phyloP scores from a whole-genome alignment of 371 early-diverging fungal genomes.

The Mucor ambiguus region DNA sequence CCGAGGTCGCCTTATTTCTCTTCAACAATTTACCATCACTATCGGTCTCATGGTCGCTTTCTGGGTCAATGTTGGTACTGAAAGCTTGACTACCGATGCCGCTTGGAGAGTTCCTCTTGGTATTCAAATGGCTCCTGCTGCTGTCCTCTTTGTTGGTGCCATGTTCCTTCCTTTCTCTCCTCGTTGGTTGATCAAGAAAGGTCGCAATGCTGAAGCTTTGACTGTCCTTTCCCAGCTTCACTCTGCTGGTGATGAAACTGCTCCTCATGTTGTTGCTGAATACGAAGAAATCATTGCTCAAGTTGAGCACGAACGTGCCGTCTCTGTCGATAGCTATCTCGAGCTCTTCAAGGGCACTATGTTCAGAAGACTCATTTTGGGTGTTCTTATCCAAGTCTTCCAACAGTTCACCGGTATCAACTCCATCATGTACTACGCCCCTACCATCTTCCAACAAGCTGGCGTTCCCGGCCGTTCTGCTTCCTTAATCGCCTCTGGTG shows the following conservation, averaged over 20 bases:
- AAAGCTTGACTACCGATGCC: slow-evolving; percentile 26
- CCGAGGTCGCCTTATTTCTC: slow-evolving; percentile 54
- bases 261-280: slow-evolving; percentile 69
- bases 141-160: slow-evolving; percentile 46
- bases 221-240: slow-evolving; percentile 77
- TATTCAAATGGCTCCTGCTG: slow-evolving; percentile 53
- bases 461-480: slow-evolving; percentile 58
- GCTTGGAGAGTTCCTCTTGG: slow-evolving; percentile 56
- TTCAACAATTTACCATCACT: slow-evolving; percentile 51
- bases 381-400: slow-evolving; percentile 72
- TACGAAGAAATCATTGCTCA: slow-evolving; percentile 74
- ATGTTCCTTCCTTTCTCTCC: slow-evolving; percentile 64
- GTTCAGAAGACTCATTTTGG: slow-evolving; percentile 66
- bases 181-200: slow-evolving; percentile 58
- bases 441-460: slow-evolving; percentile 70
- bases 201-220: slow-evolving; percentile 78
- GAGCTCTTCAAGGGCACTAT: slow-evolving; percentile 72
- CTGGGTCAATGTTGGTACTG: slow-evolving; percentile 48
- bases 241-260: slow-evolving; percentile 54
- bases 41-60: slow-evolving; percentile 54
- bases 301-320: slow-evolving; percentile 67
- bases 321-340: slow-evolving; percentile 66
- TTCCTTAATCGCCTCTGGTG: slow-evolving; percentile 69
- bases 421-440: slow-evolving; percentile 62
- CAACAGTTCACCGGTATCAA: slow-evolving; percentile 61